Evolutionary conservation across 805 yeast species (phyloP).

Genomic region (Isabelozyma pseudorhagii): DNA sequence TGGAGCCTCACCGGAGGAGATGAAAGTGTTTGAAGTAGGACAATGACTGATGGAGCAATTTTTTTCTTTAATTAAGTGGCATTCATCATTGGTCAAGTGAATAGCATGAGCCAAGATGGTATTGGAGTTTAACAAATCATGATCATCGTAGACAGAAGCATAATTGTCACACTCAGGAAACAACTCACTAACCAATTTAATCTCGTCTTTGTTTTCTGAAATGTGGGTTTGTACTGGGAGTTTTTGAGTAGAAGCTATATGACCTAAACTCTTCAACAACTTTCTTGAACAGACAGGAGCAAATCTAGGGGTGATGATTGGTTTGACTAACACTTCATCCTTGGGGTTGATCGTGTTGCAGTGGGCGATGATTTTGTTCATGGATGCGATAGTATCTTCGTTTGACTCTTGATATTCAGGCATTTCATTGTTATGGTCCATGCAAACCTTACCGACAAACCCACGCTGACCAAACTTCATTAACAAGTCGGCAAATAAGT

Average conservation of each 20-base stretch:
- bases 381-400: conserved; percentile 53
- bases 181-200: conserved; percentile 64
- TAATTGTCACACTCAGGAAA: conserved; percentile 73
- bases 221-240: conserved; percentile 87
- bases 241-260: conserved; percentile 42
- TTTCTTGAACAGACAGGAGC: conserved; percentile 81
- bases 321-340: conserved; percentile 50
- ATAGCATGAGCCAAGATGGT: conserved; percentile 91
- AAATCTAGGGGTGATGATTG: conserved; percentile 88
- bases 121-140: conserved; percentile 54
- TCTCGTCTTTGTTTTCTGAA: conserved; percentile 76
- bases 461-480: conserved; percentile 77
- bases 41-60: conserved; percentile 84
- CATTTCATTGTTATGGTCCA: conserved; percentile 67
- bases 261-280: conserved; percentile 62
- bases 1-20: conserved; percentile 89
- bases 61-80: conserved; percentile 49
- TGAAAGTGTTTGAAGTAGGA: conserved; percentile 85
- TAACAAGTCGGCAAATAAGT: conserved; percentile 70
- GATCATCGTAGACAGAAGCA: conserved; percentile 72
- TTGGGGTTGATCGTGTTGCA: conserved; percentile 52
- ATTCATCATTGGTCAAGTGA: conserved; percentile 67
- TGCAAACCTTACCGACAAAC: conserved; percentile 88
- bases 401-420: conserved; percentile 69
- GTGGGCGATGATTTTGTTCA: conserved; percentile 55